Conservation (phyloP, 2,329 filamentous ascomycete genomes). For the Lizonia empirigonia region DNA sequence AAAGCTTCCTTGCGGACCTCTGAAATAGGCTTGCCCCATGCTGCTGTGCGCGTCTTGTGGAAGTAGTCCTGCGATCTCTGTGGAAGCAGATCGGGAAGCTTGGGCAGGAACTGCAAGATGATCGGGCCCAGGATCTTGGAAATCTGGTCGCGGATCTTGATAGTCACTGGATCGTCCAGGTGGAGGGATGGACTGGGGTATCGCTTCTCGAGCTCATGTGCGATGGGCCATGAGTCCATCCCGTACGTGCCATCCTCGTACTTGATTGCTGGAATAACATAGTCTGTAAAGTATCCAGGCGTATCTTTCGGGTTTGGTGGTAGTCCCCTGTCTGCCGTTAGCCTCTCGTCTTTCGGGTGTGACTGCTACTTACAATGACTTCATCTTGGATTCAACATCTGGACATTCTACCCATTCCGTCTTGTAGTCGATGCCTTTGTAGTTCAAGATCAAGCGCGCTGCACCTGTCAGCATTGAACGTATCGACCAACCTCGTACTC, state of each 20-base stretch:
- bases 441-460: constrained; percentile 71
- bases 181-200: constrained; percentile 65
- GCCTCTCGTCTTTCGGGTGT: neutral
- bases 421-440: constrained; percentile 69
- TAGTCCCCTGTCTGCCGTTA: constrained; percentile 43
- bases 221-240: constrained; percentile 70
- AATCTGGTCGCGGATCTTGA: constrained; percentile 54
- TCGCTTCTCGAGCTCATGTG: constrained; percentile 60
- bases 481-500: constrained; percentile 21
- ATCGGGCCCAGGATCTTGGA: constrained; percentile 27
- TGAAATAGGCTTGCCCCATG: constrained; percentile 60
- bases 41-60: constrained; percentile 55
- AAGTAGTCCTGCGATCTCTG: constrained; percentile 62
- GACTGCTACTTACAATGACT: constrained; percentile 55
- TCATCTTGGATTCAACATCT: constrained; percentile 63
- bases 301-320: constrained; percentile 52
- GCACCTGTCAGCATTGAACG: neutral
- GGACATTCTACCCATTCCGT: constrained; percentile 75
- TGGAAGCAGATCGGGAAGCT: constrained; percentile 61
- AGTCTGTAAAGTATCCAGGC: constrained; percentile 47
- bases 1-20: constrained; percentile 54
- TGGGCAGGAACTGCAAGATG: constrained; percentile 44
- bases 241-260: constrained; percentile 63
- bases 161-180: constrained; percentile 60
- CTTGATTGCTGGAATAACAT: constrained; percentile 62